phyloP scores from a whole-genome alignment of 108 stramenopile species.

The Asterionellopsis glacialis region DNA sequence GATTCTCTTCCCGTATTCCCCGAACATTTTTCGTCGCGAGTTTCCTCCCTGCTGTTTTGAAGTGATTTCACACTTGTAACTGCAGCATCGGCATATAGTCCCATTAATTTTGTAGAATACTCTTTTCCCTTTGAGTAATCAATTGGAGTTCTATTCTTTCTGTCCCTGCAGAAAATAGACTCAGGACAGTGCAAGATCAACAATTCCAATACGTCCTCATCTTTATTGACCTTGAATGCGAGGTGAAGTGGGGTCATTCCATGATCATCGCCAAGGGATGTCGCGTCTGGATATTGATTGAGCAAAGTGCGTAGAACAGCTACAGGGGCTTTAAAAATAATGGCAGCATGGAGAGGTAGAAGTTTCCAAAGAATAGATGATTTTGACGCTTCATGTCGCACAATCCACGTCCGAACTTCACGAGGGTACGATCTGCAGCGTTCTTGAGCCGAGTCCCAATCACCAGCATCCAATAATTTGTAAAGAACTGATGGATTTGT shows the following conservation, averaged over 20 bases:
- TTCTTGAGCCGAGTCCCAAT: slow-evolving; percentile 54
- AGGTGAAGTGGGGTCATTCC: slow-evolving; percentile 73
- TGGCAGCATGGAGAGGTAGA: slow-evolving; percentile 68
- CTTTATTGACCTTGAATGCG: slow-evolving; percentile 58
- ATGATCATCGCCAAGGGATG: slow-evolving; percentile 53
- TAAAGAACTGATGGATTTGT: slow-evolving; percentile 54
- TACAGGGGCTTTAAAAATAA: slow-evolving; percentile 62
- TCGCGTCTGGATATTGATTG: slow-evolving; percentile 40
- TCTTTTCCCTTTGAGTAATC: slow-evolving; percentile 28
- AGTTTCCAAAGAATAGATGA: slow-evolving; percentile 53
- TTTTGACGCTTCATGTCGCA: slow-evolving; percentile 24
- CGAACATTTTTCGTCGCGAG: slow-evolving; percentile 4
- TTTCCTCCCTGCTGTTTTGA: neutral
- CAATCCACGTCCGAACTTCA: slow-evolving; percentile 70
- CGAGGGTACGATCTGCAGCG: slow-evolving; percentile 47
- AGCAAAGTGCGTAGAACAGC: slow-evolving; percentile 39
- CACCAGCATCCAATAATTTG: slow-evolving; percentile 57
- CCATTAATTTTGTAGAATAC: slow-evolving; percentile 30
- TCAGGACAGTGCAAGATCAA: slow-evolving; percentile 59
- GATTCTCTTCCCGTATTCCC: too few species aligned
- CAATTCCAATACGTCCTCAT: slow-evolving; percentile 49
- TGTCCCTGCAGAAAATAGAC: slow-evolving; percentile 46
- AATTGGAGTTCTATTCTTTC: slow-evolving; percentile 30
- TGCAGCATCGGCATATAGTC: slow-evolving; percentile 32
- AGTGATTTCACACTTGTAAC: slow-evolving; percentile 2